Conservation (phyloP, 805 yeast species). For the Saccharomycopsis sp. region DNA sequence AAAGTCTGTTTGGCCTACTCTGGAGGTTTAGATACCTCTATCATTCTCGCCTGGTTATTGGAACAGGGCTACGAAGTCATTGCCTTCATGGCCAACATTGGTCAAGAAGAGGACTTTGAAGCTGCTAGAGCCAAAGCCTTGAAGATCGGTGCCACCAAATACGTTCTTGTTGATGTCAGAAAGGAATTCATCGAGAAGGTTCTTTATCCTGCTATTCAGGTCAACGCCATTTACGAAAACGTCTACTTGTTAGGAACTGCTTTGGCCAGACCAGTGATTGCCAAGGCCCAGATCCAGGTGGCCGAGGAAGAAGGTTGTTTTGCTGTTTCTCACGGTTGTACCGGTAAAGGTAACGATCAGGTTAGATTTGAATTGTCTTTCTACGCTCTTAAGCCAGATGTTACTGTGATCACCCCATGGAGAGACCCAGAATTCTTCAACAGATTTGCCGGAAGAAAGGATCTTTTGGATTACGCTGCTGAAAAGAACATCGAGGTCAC, state of each 20-base stretch:
- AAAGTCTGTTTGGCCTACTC: conserved; percentile 99
- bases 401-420: conserved; percentile 98
- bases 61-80: conserved; percentile 98
- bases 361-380: conserved; percentile 95
- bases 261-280: conserved; percentile 97
- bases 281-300: conserved; percentile 94
- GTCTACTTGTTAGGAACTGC: conserved; percentile 96
- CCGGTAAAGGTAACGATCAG: conserved; percentile 99
- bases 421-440: conserved; percentile 92
- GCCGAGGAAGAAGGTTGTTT: conserved; percentile 98
- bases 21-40: conserved; percentile 98
- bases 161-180: conserved; percentile 90
- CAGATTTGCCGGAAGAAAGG: conserved; percentile 97
- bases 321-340: conserved; percentile 98
- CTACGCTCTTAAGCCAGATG: conserved; percentile 97
- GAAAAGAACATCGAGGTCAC: conserved; percentile 88
- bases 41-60: conserved; percentile 95
- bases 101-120: conserved; percentile 98
- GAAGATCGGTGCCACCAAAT: conserved; percentile 95
- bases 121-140: conserved; percentile 96
- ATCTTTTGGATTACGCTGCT: conserved; percentile 88
- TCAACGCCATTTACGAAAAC: conserved; percentile 96
- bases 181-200: conserved; percentile 90
- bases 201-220: conserved; percentile 91
- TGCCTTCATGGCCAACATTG: conserved; percentile 97